Base-by-base conservation (phyloP, 1,284 basidiomycete genomes). In the Sanguinoderma infundibulare region DNA sequence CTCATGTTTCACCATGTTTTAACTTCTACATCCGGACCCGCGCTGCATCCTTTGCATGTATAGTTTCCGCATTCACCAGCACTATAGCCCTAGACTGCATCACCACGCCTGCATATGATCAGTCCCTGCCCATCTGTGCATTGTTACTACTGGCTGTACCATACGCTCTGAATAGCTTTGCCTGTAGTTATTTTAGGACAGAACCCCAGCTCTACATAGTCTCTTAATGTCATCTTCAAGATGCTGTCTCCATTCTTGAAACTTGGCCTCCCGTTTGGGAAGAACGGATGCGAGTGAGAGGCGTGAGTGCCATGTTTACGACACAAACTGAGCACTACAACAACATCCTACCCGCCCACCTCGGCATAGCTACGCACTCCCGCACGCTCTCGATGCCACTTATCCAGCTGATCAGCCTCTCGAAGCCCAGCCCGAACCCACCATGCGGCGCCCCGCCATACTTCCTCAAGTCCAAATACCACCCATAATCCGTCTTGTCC, bases 361-460 rank as follows among this genome's bases (percentile, higher is more conserved):
- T 79, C 0, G 96, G 95, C 81, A 97, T 94, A 3, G 94, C 87
- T 53, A 96, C 87, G 69, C 94, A 94, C 74, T 98, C 96, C 62
- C 93, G 81, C 32, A 98, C 84, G 74, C 96, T 97, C 58, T 89
- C 87, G 44, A 93, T 80, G 0, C 94, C 94, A 15, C 90, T 87
- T 20, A 96, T 78, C 89, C 92, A 96, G 57, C 87, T 86, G 17
- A 98, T 82, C 39, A 96, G 79, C 63, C 96, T 80, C 75, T 98
- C 96, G 72, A 96, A 96, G 5, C 96, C 96, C 79, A 98, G 82
- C 5, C 96, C 96, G 78, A 95, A 98, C 5, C 96, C 96, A 24
- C 92, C 95, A 76, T 97, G 95, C 3, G 94, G 90, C 22, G 91
- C 88, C n/a, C 89, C 88, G 6, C 96, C 96, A 68, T 81, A 90